Base-by-base conservation (phyloP, 2,329 filamentous ascomycete species). In the Mollisiaceae sp. region DNA sequence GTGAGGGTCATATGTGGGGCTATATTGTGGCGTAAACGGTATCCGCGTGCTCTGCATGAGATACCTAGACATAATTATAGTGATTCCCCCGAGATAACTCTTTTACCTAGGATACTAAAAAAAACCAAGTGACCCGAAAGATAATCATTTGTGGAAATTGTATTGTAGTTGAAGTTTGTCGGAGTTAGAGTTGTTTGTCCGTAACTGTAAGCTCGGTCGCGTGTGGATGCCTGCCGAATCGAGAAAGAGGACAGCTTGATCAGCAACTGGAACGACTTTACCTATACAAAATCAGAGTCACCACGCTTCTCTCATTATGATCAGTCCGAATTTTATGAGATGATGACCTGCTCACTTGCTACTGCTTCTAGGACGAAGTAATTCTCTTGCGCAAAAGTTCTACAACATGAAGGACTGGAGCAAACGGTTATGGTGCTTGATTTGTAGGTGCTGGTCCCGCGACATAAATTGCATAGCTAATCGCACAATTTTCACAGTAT, bases 381-480 rank as follows among this genome's bases (percentile, higher is more conserved):
- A 66, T 61, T 12, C 47, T 62, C 45, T 60, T 65, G 65, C 65
- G 62, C 64, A 63, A 66, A 68, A 32, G 45, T 56, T 66, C 57
- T 57, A 62, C 72, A 75, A 50, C 47, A 77, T 77, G 76, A 77
- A 68, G 68, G 60, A 66, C 60, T 67, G 65, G 60, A 67, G 68
- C 50, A 71, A 66, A 67, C 72, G 71, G 70, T 69, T 75, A 70
- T 74, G 74, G 69, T 71, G 75, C 54, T 70, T 77, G 43, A 67
- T 76, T 60, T 65, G 76, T 77, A 74, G 57, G 74, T 68, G 32
- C 38, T 57, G 36, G 43, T 43, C 18, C 18, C 59, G 41, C 52
- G 52, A 41, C 24, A 35, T 12, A 35, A 32, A 54, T 55, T 55
- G 32, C 47, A 54, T 22, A 57, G 60, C 64, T 63, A 59, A 62